Conservation (phyloP, 2,329 filamentous ascomycete species). For the Aureobasidium sp. region DNA sequence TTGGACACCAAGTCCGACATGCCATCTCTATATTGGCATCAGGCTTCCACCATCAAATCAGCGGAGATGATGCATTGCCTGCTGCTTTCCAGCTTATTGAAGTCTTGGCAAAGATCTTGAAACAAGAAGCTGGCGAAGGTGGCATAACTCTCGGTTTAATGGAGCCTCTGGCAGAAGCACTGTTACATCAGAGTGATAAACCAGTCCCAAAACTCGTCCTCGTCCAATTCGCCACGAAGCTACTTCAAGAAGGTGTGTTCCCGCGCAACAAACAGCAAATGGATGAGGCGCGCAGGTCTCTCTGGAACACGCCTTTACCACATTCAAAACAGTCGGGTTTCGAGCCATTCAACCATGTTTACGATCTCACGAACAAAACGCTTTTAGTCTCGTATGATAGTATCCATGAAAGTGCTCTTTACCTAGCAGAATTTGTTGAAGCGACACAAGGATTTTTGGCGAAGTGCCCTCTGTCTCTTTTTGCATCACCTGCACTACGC, state of each 20-base stretch:
- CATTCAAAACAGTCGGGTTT: constrained; percentile 31
- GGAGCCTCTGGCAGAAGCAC: constrained; percentile 15
- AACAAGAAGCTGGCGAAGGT: constrained; percentile 14
- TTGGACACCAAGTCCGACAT: constrained; percentile 12
- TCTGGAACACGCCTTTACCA: constrained; percentile 53
- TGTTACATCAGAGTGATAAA: neutral
- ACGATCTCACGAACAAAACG: constrained; percentile 50
- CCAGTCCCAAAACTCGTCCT: neutral
- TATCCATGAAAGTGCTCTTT: constrained; percentile 45
- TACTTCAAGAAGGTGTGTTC: constrained; percentile 31
- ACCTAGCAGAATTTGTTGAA: constrained; percentile 14
- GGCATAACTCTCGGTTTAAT: constrained; percentile 17
- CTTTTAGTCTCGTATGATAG: constrained; percentile 50
- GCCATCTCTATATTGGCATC: constrained; percentile 8
- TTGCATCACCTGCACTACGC: constrained; percentile 47
- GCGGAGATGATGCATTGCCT: neutral
- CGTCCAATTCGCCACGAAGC: constrained; percentile 19
- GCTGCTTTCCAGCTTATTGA: constrained; percentile 2
- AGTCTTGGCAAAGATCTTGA: neutral
- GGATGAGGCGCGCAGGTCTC: constrained; percentile 56
- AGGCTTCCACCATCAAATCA: neutral
- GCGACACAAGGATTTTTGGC: constrained; percentile 27
- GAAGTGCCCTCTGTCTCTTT: constrained; percentile 39
- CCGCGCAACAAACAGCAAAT: constrained; percentile 57
- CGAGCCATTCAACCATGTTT: constrained; percentile 61